Evolutionary conservation across 1,284 basidiomycete genomes (phyloP), one percentile per base, ranked within the genome.

Genomic region (Fomitiporia mediterranea): DNA sequence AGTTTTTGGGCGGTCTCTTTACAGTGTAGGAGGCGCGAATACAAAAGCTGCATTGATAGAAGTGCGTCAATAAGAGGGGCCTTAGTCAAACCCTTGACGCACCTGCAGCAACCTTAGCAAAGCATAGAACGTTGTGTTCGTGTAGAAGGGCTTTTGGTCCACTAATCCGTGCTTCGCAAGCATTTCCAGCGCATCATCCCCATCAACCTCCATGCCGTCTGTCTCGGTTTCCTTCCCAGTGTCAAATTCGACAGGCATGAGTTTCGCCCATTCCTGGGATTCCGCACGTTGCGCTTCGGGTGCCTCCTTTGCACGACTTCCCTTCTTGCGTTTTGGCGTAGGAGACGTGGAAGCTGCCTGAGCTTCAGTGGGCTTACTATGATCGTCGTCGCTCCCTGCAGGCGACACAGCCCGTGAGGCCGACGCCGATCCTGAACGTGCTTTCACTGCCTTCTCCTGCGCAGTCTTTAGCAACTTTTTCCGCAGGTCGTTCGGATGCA

Each of bases 81-180:
- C 52, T 49, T 15, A 9, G 11, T n/a, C 15, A 15, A 2, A 53
- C 51, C 46, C 35, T 51, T 38, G 56, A 69, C 82, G 64, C 64
- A 94, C 93, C 82, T 96, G 91, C 35, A 97, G 69, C 53, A 98
- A 74, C 48, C 96, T 85, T 63, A 98, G 69, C 58, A 98, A 72
- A 17, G 91, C 89, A 73, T 98, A 99, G 69, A 94, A 92, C 40
- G 92, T 89, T 57, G 91, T 94, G 73, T 98, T 96, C 63, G 84
- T 84, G 72, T 97, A 98, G 73, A 98, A 93, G 34, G 86, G 84
- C 30, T 46, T 53, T 21, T 56, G 44, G 15, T 56, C 54, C 21
- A 60, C 43, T 7, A 53, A 19, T 3, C 55, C 58, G n/a, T 56
- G 44, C 43, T 56, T 52, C 17, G 46, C 58, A n/a, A 60, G 54